These are phyloP conservation scores for Salix suchowensis DNA, from an alignment of 345 rosid genomes.

Conservation along the genomic window DNA sequence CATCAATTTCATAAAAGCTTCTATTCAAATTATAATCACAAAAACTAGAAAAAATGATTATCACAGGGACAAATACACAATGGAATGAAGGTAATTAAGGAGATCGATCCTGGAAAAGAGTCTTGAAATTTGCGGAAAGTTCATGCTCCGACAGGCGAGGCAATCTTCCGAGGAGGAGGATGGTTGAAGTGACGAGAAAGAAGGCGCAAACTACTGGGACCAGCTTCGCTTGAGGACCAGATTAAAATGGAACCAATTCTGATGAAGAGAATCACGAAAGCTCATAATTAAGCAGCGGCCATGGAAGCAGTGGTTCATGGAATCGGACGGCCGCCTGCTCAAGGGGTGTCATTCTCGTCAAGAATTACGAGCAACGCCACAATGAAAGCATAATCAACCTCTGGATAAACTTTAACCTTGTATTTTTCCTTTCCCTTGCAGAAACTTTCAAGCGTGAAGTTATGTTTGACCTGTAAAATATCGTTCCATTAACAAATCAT, in stretches of 20 bases:
- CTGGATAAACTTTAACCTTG: constrained; percentile 56
- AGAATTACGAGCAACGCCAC: constrained; percentile 57
- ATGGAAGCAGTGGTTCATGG: neutral
- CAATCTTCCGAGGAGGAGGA: too few relatives aligned
- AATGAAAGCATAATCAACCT: constrained; percentile 74
- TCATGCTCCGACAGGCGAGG: too few relatives aligned
- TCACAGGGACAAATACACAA: too few relatives aligned
- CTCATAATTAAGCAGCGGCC: neutral
- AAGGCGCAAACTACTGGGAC: too few relatives aligned
- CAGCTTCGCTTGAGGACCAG: neutral
- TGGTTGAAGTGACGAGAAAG: too few relatives aligned
- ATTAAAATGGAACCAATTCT: too few relatives aligned
- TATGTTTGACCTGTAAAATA: constrained; percentile 49
- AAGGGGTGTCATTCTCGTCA: constrained; percentile 45
- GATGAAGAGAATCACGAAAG: neutral
- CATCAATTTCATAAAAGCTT: too few relatives aligned
- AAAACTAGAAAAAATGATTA: too few relatives aligned
- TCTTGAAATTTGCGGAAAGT: too few relatives aligned
- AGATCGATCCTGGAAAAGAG: too few relatives aligned
- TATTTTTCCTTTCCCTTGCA: constrained; percentile 60
- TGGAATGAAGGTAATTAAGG: too few relatives aligned
- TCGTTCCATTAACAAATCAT: neutral
- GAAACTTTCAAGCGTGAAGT: constrained; percentile 54
- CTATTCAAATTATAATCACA: too few relatives aligned
- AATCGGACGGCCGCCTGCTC: neutral